These are phyloP conservation scores for Linanthus parryae DNA, from an alignment of 148 eudicot species.

Conservation along the genomic window DNA sequence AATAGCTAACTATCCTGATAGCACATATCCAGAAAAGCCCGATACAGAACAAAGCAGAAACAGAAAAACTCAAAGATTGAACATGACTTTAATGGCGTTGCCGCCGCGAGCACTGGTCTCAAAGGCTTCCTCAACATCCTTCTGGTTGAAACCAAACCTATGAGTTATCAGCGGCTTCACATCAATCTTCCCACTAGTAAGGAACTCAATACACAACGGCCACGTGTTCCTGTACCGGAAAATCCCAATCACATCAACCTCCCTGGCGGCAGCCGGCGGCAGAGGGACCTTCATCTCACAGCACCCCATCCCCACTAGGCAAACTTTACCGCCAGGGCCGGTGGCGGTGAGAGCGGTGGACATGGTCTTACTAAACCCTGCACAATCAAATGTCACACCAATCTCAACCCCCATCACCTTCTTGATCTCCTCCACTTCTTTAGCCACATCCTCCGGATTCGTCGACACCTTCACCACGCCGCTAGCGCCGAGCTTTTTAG, in stretches of 20 bases:
- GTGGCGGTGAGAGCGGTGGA: constrained; percentile 75
- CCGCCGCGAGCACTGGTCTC: constrained; percentile 87
- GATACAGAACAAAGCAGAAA: no score
- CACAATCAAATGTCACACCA: constrained; percentile 76
- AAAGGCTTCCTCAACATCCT: constrained; percentile 82
- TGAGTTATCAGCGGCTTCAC: constrained; percentile 91
- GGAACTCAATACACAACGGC: constrained; percentile 79
- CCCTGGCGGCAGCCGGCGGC: constrained; percentile 92
- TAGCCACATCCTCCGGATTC: constrained; percentile 46
- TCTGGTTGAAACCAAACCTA: constrained; percentile 73
- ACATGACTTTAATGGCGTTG: constrained; percentile 85
- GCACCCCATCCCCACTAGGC: constrained; percentile 89
- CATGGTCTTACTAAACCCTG: constrained; percentile 87
- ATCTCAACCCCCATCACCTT: constrained; percentile 59
- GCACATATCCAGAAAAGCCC: no score
- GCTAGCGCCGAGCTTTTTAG: constrained; percentile 78
- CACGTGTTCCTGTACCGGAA: constrained; percentile 93
- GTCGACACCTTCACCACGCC: constrained; percentile 65
- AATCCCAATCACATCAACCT: constrained; percentile 75
- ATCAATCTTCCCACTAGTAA: constrained; percentile 76
- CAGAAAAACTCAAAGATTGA: constrained; percentile 40
- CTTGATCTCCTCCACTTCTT: constrained; percentile 47
- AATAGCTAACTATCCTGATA: no score
- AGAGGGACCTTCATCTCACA: constrained; percentile 76
- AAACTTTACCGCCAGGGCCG: constrained; percentile 75